These are phyloP conservation scores for Aspergillus glaucus DNA, from an alignment of 2,329 filamentous ascomycete species.

Conservation along the genomic window DNA sequence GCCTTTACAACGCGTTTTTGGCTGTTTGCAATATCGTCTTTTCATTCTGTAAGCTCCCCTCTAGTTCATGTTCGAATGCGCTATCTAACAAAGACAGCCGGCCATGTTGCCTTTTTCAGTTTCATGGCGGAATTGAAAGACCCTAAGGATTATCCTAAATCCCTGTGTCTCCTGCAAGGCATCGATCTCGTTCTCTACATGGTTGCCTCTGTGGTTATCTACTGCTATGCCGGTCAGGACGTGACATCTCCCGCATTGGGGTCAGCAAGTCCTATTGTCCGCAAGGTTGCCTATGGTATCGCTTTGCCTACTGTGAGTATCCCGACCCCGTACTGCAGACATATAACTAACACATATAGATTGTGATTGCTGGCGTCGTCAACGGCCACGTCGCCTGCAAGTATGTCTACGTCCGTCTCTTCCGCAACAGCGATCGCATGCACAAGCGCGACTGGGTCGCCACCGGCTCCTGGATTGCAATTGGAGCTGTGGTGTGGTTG, in stretches of 20 bases:
- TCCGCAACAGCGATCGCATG: constrained; percentile 51
- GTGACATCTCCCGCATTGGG: constrained; percentile 61
- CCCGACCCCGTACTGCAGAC: background rate
- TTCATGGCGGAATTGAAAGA: constrained; percentile 58
- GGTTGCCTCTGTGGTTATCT: constrained; percentile 60
- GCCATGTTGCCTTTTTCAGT: constrained; percentile 60
- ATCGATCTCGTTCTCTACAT: constrained; percentile 56
- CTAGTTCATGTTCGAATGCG: constrained; percentile 43
- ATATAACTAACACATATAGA: constrained; percentile 25
- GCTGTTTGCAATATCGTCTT: constrained; percentile 61
- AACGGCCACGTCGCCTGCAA: constrained; percentile 60
- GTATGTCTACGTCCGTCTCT: constrained; percentile 58
- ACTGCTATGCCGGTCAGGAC: constrained; percentile 54
- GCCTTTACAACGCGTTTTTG: constrained; percentile 50
- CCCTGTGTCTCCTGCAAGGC: constrained; percentile 54
- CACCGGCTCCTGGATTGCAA: constrained; percentile 50
- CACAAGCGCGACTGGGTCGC: constrained; percentile 42
- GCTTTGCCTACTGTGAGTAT: constrained; percentile 52
- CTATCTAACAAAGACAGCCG: constrained; percentile 45
- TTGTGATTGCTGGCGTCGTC: constrained; percentile 62
- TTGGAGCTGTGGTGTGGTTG: constrained; percentile 51
- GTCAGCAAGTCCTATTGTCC: constrained; percentile 49
- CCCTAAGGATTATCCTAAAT: constrained; percentile 53
- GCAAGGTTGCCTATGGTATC: constrained; percentile 59
- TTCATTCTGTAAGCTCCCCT: constrained; percentile 51